Evolutionary conservation across 129 eudicot genomes (phyloP), one percentile per base, ranked within the genome.

Genomic region (Helianthus tuberosus): DNA sequence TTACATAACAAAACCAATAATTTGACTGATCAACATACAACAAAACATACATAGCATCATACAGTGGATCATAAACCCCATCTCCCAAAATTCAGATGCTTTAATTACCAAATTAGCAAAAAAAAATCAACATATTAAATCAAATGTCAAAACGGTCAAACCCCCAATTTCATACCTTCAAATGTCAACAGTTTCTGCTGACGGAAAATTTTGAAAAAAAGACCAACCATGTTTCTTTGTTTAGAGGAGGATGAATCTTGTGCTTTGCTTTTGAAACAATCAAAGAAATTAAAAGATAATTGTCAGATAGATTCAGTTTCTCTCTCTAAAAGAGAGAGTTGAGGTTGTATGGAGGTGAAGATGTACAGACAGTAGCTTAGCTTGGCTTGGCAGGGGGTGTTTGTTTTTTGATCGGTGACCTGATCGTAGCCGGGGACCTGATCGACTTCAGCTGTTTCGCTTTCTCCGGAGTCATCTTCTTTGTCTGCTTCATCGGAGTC

Each of bases 151-250:
- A 20, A 20, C 23, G 23, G 23, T 20, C 23, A 61, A 61, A 4
- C 64, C 51, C 29, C 36, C 49, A 75, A 75, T 6, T 27, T 27
- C 63, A 57, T 46, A 55, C 8, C 27, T 51, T 14, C 14, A 68
- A 68, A 75, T 16, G 65, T 60, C 39, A 48, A 68, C 55, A 88
- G 78, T 76, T 78, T 78, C 82, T 89, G 71, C 78, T 84, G 38
- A 74, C 89, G 49, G 93, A 81, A 85, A 89, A 89, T 74, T 91
- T 85, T 11, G 97, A 92, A 68, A 92, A 92, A 61, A 92, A 20
- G 79, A 64, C 97, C 93, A 68, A 92, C 97, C 97, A 89, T 81
- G 38, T 57, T 67, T 5, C 0, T 49, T 47, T 5, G 0, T 49
- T 47, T 6, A n/a, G 0, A 13, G 2, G 11, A 6, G 16, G 20